A percentile compares a stretch with the other conserved stretches of the same genome.
phyloP scores from a whole-genome alignment of 2,329 filamentous ascomycete genomes.

The Elsinoe necatrix region DNA sequence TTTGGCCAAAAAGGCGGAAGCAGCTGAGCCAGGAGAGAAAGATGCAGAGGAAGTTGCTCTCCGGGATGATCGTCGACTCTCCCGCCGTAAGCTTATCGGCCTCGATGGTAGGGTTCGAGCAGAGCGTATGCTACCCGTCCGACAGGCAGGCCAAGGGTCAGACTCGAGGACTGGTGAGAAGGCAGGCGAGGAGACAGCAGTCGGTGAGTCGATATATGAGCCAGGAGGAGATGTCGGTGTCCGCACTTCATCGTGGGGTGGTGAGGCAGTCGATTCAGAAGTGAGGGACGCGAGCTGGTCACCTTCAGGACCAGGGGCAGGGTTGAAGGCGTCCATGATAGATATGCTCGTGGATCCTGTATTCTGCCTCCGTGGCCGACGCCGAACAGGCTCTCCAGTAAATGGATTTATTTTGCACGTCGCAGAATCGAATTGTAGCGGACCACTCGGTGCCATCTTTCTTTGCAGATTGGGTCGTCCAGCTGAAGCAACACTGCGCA shows the following conservation, averaged over 20 bases:
- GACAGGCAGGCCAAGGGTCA: constrained; percentile 19
- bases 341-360: constrained; percentile 15
- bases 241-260: constrained; percentile 30
- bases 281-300: constrained; percentile 33
- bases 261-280: constrained; percentile 35
- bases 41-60: constrained; percentile 43
- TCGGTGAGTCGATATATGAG: constrained; percentile 27
- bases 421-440: neutral
- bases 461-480: constrained; percentile 11
- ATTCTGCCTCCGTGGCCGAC: constrained; percentile 18
- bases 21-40: constrained; percentile 51
- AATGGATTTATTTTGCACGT: constrained; percentile 18
- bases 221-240: constrained; percentile 31
- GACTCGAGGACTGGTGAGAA: constrained; percentile 28
- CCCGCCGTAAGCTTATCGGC: constrained; percentile 28
- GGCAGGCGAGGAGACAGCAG: constrained; percentile 29
- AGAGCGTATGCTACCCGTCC: constrained; percentile 21
- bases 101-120: constrained; percentile 27
- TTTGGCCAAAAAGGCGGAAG: constrained; percentile 50
- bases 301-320: constrained; percentile 22
- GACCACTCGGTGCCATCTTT: constrained; percentile 8
- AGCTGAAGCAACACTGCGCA: constrained; percentile 4
- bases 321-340: constrained; percentile 17
- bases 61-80: constrained; percentile 35
- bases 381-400: constrained; percentile 17